Conservation (phyloP, 2,329 filamentous ascomycete genomes). For the Mollisia scopiformis region DNA sequence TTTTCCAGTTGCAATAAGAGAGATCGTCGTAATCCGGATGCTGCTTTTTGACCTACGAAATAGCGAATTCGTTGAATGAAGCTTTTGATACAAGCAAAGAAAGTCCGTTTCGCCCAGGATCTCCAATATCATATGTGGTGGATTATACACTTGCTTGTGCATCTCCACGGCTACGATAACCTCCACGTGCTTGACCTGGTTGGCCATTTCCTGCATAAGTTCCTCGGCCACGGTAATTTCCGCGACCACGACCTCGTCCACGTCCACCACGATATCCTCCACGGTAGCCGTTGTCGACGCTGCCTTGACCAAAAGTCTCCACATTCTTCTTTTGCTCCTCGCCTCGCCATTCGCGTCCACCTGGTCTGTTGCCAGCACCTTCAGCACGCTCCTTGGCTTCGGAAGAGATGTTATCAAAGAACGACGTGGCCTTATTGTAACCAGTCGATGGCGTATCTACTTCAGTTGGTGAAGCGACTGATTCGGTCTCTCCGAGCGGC, state of each 20-base stretch:
- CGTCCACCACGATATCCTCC: slow-evolving; percentile 80
- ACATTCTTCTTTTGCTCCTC: slow-evolving; percentile 96
- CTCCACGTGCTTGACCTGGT: slow-evolving; percentile 28
- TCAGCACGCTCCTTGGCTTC: slow-evolving; percentile 89
- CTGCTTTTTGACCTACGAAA: slow-evolving; percentile 22
- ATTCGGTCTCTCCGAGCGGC: slow-evolving; percentile 57
- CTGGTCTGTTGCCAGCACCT: slow-evolving; percentile 66
- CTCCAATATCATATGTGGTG: slow-evolving; percentile 7
- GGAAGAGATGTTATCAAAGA: slow-evolving; percentile 98
- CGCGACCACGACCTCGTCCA: slow-evolving; percentile 67
- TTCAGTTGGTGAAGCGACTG: slow-evolving; percentile 42
- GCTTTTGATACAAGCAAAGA: slow-evolving; percentile 34
- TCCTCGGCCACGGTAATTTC: slow-evolving; percentile 38
- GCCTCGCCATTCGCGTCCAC: slow-evolving; percentile 84
- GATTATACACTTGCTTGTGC: slow-evolving; percentile 28
- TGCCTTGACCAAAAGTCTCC: slow-evolving; percentile 96
- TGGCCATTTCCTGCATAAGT: slow-evolving; percentile 21
- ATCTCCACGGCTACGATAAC: slow-evolving; percentile 34
- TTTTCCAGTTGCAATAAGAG: slow-evolving; percentile 3
- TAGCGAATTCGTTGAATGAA: slow-evolving; percentile 26
- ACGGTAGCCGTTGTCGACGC: slow-evolving; percentile 80
- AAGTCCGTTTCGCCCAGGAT: slow-evolving; percentile 23
- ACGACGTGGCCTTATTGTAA: slow-evolving; percentile 88
- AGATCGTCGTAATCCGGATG: slow-evolving; percentile 2
- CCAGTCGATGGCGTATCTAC: slow-evolving; percentile 53